Percentiles rank a stretch among this genome's conserved stretches.
Conservation (phyloP, 495 filamentous ascomycete genomes). For the Talaromyces thailandensis region DNA sequence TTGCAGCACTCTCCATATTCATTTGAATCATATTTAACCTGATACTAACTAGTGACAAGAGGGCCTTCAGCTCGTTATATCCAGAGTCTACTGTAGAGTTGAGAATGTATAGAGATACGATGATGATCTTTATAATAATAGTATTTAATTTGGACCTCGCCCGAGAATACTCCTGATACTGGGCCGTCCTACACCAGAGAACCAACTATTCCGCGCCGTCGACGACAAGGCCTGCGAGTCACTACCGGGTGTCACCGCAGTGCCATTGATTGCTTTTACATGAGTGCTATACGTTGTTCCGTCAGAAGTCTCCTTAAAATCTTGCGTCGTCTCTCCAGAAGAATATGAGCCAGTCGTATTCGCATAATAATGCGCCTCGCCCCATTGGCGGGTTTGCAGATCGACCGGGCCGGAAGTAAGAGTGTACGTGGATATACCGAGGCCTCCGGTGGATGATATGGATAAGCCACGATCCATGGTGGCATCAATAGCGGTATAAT, state of each 20-base stretch:
- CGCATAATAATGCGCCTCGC: conserved; percentile 18
- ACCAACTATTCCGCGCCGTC: background rate
- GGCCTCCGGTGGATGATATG: conserved; percentile 28
- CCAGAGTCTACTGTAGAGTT: too few relatives aligned
- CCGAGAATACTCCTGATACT: conserved; percentile 6
- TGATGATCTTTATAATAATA: background rate
- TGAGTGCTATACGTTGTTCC: conserved; percentile 35
- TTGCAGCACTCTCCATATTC: too few relatives aligned
- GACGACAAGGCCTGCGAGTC: background rate
- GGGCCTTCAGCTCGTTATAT: too few relatives aligned
- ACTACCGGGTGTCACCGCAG: conserved; percentile 23
- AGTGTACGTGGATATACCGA: conserved; percentile 46
- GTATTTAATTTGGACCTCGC: conserved; percentile 3
- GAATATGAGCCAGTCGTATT: conserved; percentile 18
- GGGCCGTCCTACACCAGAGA: background rate
- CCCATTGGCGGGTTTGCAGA: conserved; percentile 22
- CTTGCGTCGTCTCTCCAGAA: conserved; percentile 18
- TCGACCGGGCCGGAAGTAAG: conserved; percentile 21
- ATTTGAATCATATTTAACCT: too few relatives aligned
- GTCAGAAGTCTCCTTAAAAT: conserved; percentile 18
- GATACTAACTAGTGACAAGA: too few relatives aligned
- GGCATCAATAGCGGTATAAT: conserved; percentile 43
- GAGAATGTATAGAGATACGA: background rate
- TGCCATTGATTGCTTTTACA: conserved; percentile 44
- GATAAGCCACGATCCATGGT: conserved; percentile 50